phyloP scores from a whole-genome alignment of 192 early-diverging fungal species.

The Funneliformis mosseae region DNA sequence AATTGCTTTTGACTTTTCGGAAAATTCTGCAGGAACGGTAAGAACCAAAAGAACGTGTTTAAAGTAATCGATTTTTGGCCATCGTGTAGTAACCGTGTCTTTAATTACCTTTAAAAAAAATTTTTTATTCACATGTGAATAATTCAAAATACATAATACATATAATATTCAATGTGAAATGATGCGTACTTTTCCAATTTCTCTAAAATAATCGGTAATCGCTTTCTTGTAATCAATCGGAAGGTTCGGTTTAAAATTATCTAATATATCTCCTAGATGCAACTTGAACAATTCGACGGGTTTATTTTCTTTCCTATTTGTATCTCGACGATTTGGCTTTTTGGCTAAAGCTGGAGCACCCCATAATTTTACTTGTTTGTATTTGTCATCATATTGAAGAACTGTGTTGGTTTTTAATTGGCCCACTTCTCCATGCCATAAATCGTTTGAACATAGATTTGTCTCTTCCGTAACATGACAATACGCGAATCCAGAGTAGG shows the following conservation, averaged over 20 bases:
- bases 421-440: background rate
- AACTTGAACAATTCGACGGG: constrained; percentile 12
- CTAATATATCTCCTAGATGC: background rate
- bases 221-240: background rate
- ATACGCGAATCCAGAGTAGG: background rate
- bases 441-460: background rate
- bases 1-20: constrained; percentile 44
- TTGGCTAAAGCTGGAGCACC: background rate
- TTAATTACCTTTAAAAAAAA: background rate
- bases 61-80: constrained; percentile 2
- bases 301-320: background rate
- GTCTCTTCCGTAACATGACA: background rate
- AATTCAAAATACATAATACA: background rate
- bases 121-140: background rate
- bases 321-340: background rate
- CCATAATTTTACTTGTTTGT: background rate
- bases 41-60: background rate
- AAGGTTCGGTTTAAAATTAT: background rate
- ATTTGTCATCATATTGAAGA: background rate
- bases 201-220: constrained; percentile 18
- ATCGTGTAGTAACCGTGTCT: background rate
- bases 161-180: too few species aligned
- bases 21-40: constrained; percentile 17
- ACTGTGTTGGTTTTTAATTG: background rate
- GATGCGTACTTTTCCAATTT: background rate